Evolutionary conservation across 1,284 basidiomycete species (phyloP).

Genomic region (Cutaneotrichosporon curvatum): DNA sequence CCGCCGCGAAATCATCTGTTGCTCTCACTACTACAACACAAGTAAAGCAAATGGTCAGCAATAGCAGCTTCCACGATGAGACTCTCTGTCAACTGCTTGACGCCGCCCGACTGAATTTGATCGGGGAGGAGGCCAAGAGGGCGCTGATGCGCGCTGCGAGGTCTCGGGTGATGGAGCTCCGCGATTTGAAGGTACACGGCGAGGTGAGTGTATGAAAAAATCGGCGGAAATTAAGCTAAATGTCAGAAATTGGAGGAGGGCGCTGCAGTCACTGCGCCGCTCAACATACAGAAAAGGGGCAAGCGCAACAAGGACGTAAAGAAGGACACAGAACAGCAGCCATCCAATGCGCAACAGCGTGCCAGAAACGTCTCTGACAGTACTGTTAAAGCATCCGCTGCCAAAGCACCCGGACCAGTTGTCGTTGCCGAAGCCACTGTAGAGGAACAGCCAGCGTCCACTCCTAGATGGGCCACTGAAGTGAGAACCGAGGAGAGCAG

Average conservation of each 20-base stretch:
- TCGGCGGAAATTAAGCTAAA: background rate
- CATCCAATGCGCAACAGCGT: background rate
- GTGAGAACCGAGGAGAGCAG: no score
- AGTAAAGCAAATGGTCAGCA: conserved; percentile 32
- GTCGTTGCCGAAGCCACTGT: no score
- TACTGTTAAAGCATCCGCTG: background rate
- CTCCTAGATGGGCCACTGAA: no score
- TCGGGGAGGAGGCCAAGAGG: conserved; percentile 43
- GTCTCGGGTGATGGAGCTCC: conserved; percentile 40
- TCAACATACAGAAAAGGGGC: conserved; percentile 13
- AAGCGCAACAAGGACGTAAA: background rate
- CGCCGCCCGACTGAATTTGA: conserved; percentile 36
- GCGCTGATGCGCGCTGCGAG: conserved; percentile 40
- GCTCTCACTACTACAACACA: conserved; percentile 29
- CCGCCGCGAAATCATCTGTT: no score
- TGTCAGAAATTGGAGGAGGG: background rate
- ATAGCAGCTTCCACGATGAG: conserved; percentile 43
- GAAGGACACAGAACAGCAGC: background rate
- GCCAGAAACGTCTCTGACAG: background rate
- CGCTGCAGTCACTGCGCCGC: conserved; percentile 4
- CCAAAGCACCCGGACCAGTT: no score
- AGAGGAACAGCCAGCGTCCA: no score
- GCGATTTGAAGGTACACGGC: conserved; percentile 25
- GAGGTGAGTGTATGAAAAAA: conserved; percentile 12
- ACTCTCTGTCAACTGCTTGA: conserved; percentile 43